Evolutionary conservation across 805 yeast species (phyloP).

Genomic region (Ogataea methylovora): DNA sequence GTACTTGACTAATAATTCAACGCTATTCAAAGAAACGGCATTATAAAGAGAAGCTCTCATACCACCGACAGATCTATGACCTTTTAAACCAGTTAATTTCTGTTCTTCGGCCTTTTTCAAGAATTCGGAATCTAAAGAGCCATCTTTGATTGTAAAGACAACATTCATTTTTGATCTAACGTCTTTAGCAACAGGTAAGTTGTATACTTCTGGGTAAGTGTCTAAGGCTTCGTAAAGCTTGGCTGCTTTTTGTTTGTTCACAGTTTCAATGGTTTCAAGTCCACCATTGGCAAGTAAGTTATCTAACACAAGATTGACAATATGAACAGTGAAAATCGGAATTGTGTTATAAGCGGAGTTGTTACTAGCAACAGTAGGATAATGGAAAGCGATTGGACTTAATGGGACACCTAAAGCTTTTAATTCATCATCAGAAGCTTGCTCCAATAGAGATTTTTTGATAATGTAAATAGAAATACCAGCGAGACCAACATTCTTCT

Average conservation of each 20-base stretch:
- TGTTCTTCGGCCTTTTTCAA: slow-evolving; percentile 54
- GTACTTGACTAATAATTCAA: slow-evolving; percentile 47
- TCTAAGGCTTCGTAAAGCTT: slow-evolving; percentile 61
- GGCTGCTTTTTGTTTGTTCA: slow-evolving; percentile 55
- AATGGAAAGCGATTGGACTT: slow-evolving; percentile 84
- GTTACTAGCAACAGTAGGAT: slow-evolving; percentile 77
- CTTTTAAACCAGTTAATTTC: slow-evolving; percentile 75
- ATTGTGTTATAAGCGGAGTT: slow-evolving; percentile 94
- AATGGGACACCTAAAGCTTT: slow-evolving; percentile 58
- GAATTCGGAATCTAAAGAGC: slow-evolving; percentile 57
- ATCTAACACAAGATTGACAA: slow-evolving; percentile 71
- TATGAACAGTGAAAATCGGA: slow-evolving; percentile 86
- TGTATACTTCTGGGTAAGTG: slow-evolving; percentile 54
- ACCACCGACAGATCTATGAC: slow-evolving; percentile 97
- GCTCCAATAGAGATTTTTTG: slow-evolving; percentile 68
- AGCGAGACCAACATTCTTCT: slow-evolving; percentile 94
- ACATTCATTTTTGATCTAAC: slow-evolving; percentile 88
- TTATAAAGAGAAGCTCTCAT: slow-evolving; percentile 90
- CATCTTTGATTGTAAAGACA: slow-evolving; percentile 70
- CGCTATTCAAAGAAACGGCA: slow-evolving; percentile 65
- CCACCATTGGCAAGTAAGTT: slow-evolving; percentile 67
- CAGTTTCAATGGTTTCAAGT: slow-evolving; percentile 46
- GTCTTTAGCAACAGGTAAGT: slow-evolving; percentile 52
- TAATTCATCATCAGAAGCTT: slow-evolving; percentile 57
- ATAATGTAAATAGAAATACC: slow-evolving; percentile 90